These are phyloP conservation scores for Naganishia cerealis DNA, from an alignment of 1,284 basidiomycete genomes.

Conservation along the genomic window DNA sequence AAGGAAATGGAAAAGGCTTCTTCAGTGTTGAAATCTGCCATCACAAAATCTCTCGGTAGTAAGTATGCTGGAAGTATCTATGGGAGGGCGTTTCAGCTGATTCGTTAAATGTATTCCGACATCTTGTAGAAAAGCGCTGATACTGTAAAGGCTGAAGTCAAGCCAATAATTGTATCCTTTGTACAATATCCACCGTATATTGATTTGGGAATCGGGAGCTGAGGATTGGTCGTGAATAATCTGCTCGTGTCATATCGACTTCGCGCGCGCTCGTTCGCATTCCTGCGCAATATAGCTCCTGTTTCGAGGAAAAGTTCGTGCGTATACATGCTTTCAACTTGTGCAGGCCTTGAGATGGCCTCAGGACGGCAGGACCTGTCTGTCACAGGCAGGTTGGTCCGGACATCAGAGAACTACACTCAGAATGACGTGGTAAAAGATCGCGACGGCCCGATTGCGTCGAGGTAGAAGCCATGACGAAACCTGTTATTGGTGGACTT, in stretches of 20 bases:
- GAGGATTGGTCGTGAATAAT: no score
- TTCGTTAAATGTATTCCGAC: slow-evolving; percentile 18
- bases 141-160: neutral
- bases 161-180: slow-evolving; percentile 1
- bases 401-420: neutral
- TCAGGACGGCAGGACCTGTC: neutral
- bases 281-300: no score
- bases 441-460: neutral
- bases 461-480: slow-evolving; percentile 8
- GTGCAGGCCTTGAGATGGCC: no score
- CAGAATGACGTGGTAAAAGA: neutral
- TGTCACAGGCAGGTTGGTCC: neutral
- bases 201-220: neutral
- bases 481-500: slow-evolving; percentile 3
- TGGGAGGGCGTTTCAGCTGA: slow-evolving; percentile 24
- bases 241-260: no score
- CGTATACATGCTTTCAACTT: no score
- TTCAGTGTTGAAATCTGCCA: slow-evolving; percentile 68
- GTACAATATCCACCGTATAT: neutral
- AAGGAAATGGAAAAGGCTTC: slow-evolving; percentile 92
- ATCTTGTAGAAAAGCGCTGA: slow-evolving; percentile 25
- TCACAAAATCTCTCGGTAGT: slow-evolving; percentile 67
- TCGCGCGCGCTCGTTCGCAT: no score
- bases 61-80: slow-evolving; percentile 27
- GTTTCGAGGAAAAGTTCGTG: no score